A percentile compares a stretch with the other conserved stretches of the same genome.
These are phyloP conservation scores for Diatrype stigma DNA, from an alignment of 2,329 filamentous ascomycete genomes.

Conservation along the genomic window DNA sequence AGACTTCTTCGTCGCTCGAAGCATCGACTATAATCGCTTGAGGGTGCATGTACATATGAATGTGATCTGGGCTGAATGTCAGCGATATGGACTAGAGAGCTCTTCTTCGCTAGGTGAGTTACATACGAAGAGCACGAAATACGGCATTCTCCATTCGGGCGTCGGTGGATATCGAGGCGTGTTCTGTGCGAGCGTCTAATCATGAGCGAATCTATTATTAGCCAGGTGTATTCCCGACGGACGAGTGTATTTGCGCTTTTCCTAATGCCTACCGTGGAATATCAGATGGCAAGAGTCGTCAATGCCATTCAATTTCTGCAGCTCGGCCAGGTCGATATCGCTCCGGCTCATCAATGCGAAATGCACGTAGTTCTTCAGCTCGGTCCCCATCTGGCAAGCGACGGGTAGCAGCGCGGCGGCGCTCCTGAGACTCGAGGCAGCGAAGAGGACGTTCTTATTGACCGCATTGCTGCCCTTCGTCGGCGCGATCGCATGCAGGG, in stretches of 20 bases:
- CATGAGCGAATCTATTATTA: constrained; percentile 12
- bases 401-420: constrained; percentile 70
- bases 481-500: constrained; percentile 55
- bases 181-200: constrained; percentile 73
- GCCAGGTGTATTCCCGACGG: neutral
- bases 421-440: constrained; percentile 69
- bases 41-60: constrained; percentile 71
- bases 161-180: constrained; percentile 64
- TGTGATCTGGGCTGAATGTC: constrained; percentile 47
- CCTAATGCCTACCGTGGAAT: constrained; percentile 44
- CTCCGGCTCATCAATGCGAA: constrained; percentile 74
- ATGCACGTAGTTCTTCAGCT: constrained; percentile 71
- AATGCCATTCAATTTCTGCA: constrained; percentile 78
- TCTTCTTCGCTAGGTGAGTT: neutral
- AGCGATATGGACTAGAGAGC: constrained; percentile 8
- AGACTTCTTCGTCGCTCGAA: constrained; percentile 60
- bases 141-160: constrained; percentile 63
- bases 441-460: constrained; percentile 76
- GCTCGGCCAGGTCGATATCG: constrained; percentile 62
- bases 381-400: constrained; percentile 78
- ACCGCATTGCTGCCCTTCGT: constrained; percentile 46
- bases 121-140: constrained; percentile 58
- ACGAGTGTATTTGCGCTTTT: neutral
- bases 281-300: constrained; percentile 63
- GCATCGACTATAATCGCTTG: constrained; percentile 72